phyloP scores from a whole-genome alignment of 2,329 filamentous ascomycete species.

The Penicillium sp. region DNA sequence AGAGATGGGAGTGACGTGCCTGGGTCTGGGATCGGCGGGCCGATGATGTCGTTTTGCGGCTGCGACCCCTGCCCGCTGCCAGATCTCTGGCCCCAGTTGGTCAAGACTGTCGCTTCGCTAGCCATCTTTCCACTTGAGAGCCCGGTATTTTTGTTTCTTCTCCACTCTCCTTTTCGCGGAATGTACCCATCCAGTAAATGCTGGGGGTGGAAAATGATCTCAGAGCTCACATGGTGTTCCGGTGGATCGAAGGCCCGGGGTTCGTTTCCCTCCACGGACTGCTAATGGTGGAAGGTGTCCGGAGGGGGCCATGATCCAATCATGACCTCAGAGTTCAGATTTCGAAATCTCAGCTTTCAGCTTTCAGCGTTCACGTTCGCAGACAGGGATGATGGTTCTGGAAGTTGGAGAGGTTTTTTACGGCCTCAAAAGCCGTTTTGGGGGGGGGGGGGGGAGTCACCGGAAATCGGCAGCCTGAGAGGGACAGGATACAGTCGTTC shows the following conservation, averaged over 20 bases:
- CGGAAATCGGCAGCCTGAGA: neutral
- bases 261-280: slow-evolving; percentile 2
- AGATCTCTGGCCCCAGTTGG: slow-evolving; percentile 4
- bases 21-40: slow-evolving; percentile 15
- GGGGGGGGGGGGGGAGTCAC: neutral
- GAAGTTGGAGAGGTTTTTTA: neutral
- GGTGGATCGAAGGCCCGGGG: slow-evolving; percentile 10
- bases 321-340: neutral
- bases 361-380: neutral
- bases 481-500: neutral
- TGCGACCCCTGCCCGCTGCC: slow-evolving; percentile 7
- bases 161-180: neutral
- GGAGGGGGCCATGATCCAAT: neutral
- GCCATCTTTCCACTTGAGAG: neutral
- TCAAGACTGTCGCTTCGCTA: neutral
- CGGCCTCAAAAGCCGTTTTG: neutral
- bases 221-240: slow-evolving; percentile 2
- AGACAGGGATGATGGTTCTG: neutral
- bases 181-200: neutral
- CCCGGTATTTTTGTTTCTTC: neutral
- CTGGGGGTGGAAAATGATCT: slow-evolving; percentile 6
- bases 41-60: slow-evolving; percentile 21
- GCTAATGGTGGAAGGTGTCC: neutral
- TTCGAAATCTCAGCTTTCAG: neutral
- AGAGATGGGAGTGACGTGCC: slow-evolving; percentile 10